Evolutionary conservation across 129 eudicot genomes (phyloP).

Genomic region (Artemisia annua): DNA sequence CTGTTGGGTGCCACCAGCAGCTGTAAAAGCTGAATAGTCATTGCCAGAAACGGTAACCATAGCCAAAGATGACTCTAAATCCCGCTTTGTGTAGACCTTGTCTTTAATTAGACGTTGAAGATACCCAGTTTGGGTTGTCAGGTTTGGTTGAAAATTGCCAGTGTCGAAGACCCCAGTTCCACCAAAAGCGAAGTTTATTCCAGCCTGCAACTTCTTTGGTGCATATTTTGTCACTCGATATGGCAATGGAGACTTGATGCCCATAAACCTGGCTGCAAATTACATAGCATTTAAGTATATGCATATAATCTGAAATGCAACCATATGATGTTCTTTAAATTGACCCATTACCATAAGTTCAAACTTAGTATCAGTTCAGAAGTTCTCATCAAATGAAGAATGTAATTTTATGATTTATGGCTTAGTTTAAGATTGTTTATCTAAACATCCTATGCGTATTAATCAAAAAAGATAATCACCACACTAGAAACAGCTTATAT

Average conservation of each 20-base stretch:
- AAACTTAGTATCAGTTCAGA: no score
- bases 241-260: conserved; percentile 64
- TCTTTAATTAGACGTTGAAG: conserved; percentile 42
- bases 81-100: conserved; percentile 43
- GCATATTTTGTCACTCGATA: conserved; percentile 53
- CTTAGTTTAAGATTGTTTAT: no score
- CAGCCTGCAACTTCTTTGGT: conserved; percentile 25
- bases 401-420: no score
- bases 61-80: conserved; percentile 56
- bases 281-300: conserved; percentile 3
- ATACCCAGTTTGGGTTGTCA: conserved; percentile 70
- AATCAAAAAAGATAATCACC: no score
- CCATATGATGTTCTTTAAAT: background rate
- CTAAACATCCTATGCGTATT: no score
- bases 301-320: background rate
- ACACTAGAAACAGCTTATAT: no score
- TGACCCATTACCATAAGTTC: background rate
- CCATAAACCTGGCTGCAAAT: conserved; percentile 59
- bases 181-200: conserved; percentile 78
- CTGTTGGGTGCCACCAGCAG: conserved; percentile 48
- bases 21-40: conserved; percentile 46
- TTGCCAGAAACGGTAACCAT: conserved; percentile 74
- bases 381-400: no score
- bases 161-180: conserved; percentile 87
- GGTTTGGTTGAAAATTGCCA: conserved; percentile 52